Percentiles rank a stretch among this genome's conserved stretches.
These are phyloP conservation scores for Aspergillus flavus DNA, from an alignment of 2,329 filamentous ascomycete genomes.

Conservation along the genomic window DNA sequence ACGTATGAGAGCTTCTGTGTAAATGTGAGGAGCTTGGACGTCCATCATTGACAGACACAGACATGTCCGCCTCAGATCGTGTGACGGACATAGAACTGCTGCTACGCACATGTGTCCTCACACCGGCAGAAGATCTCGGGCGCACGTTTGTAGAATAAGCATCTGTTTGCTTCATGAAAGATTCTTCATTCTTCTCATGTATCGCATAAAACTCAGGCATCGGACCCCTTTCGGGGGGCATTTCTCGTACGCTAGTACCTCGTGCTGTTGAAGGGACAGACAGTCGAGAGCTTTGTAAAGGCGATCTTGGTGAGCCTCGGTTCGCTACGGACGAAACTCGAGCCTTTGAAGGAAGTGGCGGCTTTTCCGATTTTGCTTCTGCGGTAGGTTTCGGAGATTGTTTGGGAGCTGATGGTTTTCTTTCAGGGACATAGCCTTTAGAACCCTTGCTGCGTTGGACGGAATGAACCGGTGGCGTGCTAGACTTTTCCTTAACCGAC, in stretches of 20 bases:
- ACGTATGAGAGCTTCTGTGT: constrained; percentile 42
- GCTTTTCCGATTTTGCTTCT: constrained; percentile 18
- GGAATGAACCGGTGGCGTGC: constrained; percentile 3
- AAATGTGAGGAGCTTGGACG: constrained; percentile 32
- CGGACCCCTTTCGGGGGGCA: constrained; percentile 21
- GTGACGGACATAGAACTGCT: constrained; percentile 46
- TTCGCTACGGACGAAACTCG: constrained; percentile 27
- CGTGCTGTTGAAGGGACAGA: constrained; percentile 24
- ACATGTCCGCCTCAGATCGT: constrained; percentile 45
- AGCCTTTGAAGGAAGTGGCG: constrained; percentile 2
- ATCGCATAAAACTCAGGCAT: constrained; percentile 37
- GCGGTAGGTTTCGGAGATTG: constrained; percentile 9
- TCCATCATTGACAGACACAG: constrained; percentile 32
- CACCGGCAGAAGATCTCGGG: constrained; percentile 42
- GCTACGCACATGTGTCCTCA: constrained; percentile 45
- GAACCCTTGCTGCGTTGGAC: constrained; percentile 20
- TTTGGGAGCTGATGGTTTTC: constrained; percentile 17
- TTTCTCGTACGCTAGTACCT: constrained; percentile 19
- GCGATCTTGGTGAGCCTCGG: constrained; percentile 31
- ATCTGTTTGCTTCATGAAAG: constrained; percentile 46
- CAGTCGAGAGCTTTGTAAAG: constrained; percentile 26
- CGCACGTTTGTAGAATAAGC: constrained; percentile 42
- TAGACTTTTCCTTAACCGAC: constrained; percentile 22
- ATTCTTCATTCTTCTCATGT: constrained; percentile 43
- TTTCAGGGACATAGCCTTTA: constrained; percentile 24